Evolutionary conservation across 352 stramenopile species (phyloP).

Genomic region (Phytophthora melonis): DNA sequence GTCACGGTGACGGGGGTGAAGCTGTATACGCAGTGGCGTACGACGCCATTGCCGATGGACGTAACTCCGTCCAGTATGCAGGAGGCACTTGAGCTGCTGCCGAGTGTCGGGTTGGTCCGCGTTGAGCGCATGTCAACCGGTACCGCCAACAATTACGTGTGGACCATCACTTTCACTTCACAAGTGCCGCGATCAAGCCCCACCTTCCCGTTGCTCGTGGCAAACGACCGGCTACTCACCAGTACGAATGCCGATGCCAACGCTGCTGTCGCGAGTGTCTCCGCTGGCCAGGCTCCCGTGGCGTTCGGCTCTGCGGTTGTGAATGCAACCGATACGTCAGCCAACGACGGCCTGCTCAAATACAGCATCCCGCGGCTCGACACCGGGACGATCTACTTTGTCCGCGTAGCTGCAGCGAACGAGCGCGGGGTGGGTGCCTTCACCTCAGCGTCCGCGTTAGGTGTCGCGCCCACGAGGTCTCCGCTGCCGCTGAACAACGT

Average conservation of each 20-base stretch:
- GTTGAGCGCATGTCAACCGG: slow-evolving; percentile 82
- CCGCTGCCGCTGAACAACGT: slow-evolving; percentile 66
- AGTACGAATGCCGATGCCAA: slow-evolving; percentile 36
- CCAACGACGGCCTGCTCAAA: slow-evolving; percentile 24
- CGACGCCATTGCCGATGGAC: slow-evolving; percentile 64
- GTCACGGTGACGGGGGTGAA: slow-evolving; percentile 47
- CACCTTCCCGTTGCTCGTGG: slow-evolving; percentile 52
- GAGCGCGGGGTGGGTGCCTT: slow-evolving; percentile 85
- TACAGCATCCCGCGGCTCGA: slow-evolving; percentile 69
- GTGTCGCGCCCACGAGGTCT: slow-evolving; percentile 53
- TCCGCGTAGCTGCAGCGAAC: slow-evolving; percentile 85
- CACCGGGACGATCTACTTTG: slow-evolving; percentile 75
- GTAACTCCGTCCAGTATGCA: slow-evolving; percentile 66
- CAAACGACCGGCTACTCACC: slow-evolving; percentile 60
- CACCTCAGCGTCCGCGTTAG: slow-evolving; percentile 15
- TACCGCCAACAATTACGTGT: slow-evolving; percentile 79
- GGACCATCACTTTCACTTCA: slow-evolving; percentile 90
- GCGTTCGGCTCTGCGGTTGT: slow-evolving; percentile 53
- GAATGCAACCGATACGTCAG: slow-evolving; percentile 4
- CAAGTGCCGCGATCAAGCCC: slow-evolving; percentile 50
- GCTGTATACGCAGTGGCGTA: slow-evolving; percentile 69
- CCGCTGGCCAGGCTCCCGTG: slow-evolving; percentile 43
- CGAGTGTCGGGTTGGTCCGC: slow-evolving; percentile 90
- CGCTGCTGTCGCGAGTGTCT: slow-evolving; percentile 31
- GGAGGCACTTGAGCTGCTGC: slow-evolving; percentile 88